Evolutionary conservation across 768 basidiomycete genomes (phyloP).

Genomic region (Termitomyces sp.): DNA sequence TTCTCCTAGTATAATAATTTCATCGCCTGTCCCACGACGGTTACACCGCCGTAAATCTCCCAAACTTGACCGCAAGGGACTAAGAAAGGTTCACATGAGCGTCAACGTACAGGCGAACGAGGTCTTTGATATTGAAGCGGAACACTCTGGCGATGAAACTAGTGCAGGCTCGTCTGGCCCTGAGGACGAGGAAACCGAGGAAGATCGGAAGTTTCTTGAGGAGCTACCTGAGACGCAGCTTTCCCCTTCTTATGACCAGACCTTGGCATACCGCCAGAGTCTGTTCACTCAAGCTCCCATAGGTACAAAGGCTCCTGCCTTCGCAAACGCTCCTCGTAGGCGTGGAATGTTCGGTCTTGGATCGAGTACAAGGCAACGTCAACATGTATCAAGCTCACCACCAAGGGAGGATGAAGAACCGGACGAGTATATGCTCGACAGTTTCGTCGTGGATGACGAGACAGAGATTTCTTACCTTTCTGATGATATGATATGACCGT

Average conservation of each 20-base stretch:
- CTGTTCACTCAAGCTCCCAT: constrained; percentile 63
- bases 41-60: constrained; percentile 29
- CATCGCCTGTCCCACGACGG: constrained; percentile 31
- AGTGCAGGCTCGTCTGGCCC: constrained; percentile 55
- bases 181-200: constrained; percentile 59
- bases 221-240: constrained; percentile 62
- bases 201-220: constrained; percentile 62
- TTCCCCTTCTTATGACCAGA: constrained; percentile 70
- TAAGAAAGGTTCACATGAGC: not conserved
- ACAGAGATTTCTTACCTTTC: constrained; percentile 51
- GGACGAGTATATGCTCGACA: constrained; percentile 68
- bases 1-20: constrained; percentile 19
- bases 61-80: constrained; percentile 16
- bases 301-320: constrained; percentile 39
- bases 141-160: constrained; percentile 76
- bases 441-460: constrained; percentile 79
- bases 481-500: constrained; percentile 9
- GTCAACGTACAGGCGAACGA: constrained; percentile 19
- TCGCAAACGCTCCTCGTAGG: constrained; percentile 46
- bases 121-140: constrained; percentile 64
- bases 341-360: constrained; percentile 32
- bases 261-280: constrained; percentile 61
- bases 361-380: constrained; percentile 15
- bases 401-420: constrained; percentile 39
- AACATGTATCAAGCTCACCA: constrained; percentile 56